Evolutionary conservation across 2,329 filamentous ascomycete species (phyloP), one percentile per base, ranked within the genome.

Genomic region (Talaromyces funiculosus): DNA sequence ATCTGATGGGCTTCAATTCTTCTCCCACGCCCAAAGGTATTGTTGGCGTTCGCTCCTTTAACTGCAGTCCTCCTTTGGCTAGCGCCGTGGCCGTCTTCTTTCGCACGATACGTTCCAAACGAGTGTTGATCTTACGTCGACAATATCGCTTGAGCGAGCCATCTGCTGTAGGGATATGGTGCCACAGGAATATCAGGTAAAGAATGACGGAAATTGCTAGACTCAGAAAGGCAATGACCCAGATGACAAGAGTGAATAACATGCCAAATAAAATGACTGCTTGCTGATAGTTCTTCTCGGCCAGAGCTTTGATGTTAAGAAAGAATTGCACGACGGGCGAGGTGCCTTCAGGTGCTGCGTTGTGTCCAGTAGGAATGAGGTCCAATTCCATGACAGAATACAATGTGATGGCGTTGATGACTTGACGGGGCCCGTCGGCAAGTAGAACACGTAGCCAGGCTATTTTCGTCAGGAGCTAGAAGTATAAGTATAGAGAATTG

Each of bases 391-490:
- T 90, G 38, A 97, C 89, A 0, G 91, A 90, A 71, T 90, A 92
- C 9, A 97, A 81, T 0, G 93, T 97, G 65, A 97, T 80, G 20
- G 86, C 92, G 69, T 99, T 99, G 74, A 97, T 84, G 53, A 88
- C 90, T 72, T 96, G 91, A 65, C 94, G 90, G 22, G 94, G 94
- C 0, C 92, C 94, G 71, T 96, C 92, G 67, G 93, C 96, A 63
- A 97, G 81, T 54, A 97, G 81, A 62, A 96, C 87, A 66, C 93
- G 89, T 68, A 97, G 84, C 84, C 92, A 96, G 43, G 89, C 90
- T 61, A 26, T 47, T 20, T 3, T 3, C 16, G 40, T 45, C n/a
- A 33, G 37, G 4, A 22, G 14, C 2, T 4, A 55, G 20, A 45
- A 2, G 9, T 31, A 22, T 9, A 43, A 43, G 7, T 2, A 42